Evolutionary conservation across 345 rosid species (phyloP).

Genomic region (Angophora floribunda): DNA sequence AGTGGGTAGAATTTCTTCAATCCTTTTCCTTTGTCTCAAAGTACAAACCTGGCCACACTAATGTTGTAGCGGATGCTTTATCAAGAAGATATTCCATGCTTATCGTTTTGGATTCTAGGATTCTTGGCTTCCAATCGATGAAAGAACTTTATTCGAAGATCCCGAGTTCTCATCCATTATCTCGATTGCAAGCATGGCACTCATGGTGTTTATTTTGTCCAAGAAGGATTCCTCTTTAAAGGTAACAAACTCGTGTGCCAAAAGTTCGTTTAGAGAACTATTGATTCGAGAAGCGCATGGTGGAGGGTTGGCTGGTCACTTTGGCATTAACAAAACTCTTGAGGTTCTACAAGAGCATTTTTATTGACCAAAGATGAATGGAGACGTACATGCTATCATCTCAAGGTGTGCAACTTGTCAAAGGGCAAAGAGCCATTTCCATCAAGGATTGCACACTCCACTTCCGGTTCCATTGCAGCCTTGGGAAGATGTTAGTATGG

Average conservation of each 20-base stretch:
- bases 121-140: background rate
- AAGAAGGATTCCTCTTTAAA: too few relatives aligned
- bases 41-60: background rate
- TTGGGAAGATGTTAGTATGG: too few relatives aligned
- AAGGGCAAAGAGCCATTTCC: too few relatives aligned
- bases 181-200: background rate
- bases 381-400: background rate
- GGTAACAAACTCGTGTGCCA: too few relatives aligned
- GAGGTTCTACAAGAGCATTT: background rate
- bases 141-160: too few relatives aligned
- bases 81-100: background rate
- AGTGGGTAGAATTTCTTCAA: background rate
- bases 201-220: background rate
- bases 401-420: too few relatives aligned
- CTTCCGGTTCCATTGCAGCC: too few relatives aligned
- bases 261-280: too few relatives aligned
- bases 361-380: background rate
- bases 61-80: background rate
- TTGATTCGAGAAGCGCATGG: background rate
- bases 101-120: background rate
- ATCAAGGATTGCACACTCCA: too few relatives aligned
- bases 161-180: background rate
- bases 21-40: background rate
- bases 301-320: background rate
- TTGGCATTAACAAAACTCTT: background rate